Conservation (phyloP, 495 filamentous ascomycete genomes). For the Talaromyces ruber region DNA sequence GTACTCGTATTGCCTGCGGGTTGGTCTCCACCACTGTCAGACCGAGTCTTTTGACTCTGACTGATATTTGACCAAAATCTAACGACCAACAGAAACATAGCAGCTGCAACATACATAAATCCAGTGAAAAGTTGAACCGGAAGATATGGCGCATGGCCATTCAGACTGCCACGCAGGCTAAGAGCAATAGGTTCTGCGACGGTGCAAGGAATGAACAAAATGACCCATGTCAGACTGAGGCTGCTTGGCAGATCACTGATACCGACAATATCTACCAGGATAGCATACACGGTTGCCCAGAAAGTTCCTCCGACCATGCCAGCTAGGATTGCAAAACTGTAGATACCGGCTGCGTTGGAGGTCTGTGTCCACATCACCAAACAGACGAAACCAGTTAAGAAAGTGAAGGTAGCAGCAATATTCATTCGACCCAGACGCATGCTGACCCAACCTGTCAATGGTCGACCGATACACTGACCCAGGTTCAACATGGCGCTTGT, state of each 20-base stretch:
- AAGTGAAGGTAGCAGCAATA: constrained; percentile 54
- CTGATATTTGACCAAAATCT: constrained; percentile 30
- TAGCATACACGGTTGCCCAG: constrained; percentile 62
- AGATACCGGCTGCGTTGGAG: constrained; percentile 53
- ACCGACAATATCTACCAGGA: constrained; percentile 72
- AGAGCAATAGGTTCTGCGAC: constrained; percentile 69
- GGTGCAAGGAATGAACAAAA: constrained; percentile 62
- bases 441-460: constrained; percentile 66
- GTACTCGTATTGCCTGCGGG: background rate
- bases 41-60: background rate
- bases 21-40: background rate
- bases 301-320: constrained; percentile 65
- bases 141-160: constrained; percentile 43
- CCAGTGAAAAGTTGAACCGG: constrained; percentile 60
- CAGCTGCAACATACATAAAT: constrained; percentile 57
- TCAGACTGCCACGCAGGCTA: constrained; percentile 43
- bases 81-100: constrained; percentile 39
- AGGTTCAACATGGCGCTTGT: constrained; percentile 67
- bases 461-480: constrained; percentile 60
- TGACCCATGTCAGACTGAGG: constrained; percentile 71
- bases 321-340: constrained; percentile 62
- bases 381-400: constrained; percentile 55
- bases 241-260: constrained; percentile 61
- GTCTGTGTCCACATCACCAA: constrained; percentile 73
- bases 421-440: constrained; percentile 68